These are phyloP conservation scores for Tieghemostelium lacteum DNA, from an alignment of 78 protist genomes.

Conservation along the genomic window DNA sequence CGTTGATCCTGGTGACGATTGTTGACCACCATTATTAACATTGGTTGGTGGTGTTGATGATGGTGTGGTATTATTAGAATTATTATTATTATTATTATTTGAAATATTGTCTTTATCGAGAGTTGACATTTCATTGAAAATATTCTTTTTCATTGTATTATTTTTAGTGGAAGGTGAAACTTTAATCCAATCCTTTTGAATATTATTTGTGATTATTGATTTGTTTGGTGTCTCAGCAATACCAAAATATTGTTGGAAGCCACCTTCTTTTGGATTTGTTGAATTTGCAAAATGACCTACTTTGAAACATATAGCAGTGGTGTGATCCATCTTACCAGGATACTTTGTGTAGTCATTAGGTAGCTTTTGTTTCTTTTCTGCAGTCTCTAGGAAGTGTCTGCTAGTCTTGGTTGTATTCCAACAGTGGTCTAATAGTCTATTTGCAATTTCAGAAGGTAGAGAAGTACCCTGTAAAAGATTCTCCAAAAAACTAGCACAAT, in stretches of 20 bases:
- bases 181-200: not conserved
- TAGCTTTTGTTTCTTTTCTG: constrained; percentile 26
- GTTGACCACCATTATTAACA: too few relatives aligned
- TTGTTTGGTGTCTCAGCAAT: too few relatives aligned
- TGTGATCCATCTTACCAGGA: constrained; percentile 86
- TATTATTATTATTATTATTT: too few relatives aligned
- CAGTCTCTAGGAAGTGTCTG: constrained; percentile 45
- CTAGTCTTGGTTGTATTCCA: constrained; percentile 49
- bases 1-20: too few relatives aligned
- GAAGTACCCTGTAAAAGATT: not conserved
- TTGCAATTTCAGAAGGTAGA: constrained; percentile 47
- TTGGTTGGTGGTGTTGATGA: too few relatives aligned
- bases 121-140: too few relatives aligned
- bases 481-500: constrained; percentile 25
- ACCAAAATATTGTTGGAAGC: too few relatives aligned
- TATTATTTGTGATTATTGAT: not conserved
- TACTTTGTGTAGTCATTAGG: constrained; percentile 46
- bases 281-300: constrained; percentile 63
- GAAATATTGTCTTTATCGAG: too few relatives aligned
- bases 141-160: too few relatives aligned
- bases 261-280: too few relatives aligned
- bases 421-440: constrained; percentile 45
- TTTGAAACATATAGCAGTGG: constrained; percentile 74
- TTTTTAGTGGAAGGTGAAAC: not conserved
- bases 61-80: too few relatives aligned